These are phyloP conservation scores for Phytopythium aichiense DNA, from an alignment of 352 stramenopile species.

Conservation along the genomic window DNA sequence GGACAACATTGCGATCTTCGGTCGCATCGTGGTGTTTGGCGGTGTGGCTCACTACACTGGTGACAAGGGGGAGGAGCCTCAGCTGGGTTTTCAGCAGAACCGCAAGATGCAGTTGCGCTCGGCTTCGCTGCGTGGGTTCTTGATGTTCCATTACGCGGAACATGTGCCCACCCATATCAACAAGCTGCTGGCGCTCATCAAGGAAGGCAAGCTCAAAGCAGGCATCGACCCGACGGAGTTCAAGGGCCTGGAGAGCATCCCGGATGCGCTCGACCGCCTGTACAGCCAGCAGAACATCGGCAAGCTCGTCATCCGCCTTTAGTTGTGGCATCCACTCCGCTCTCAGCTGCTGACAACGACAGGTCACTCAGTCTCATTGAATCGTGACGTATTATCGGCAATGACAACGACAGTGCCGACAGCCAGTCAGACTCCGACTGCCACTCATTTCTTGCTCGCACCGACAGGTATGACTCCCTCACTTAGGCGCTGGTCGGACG, in stretches of 20 bases:
- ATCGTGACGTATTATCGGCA: neutral
- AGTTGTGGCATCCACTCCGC: neutral
- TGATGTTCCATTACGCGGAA: conserved; percentile 24
- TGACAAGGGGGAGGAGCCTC: conserved; percentile 19
- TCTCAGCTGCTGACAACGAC: neutral
- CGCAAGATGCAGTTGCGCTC: conserved; percentile 30
- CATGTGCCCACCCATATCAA: conserved; percentile 31
- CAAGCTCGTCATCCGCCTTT: conserved; percentile 70
- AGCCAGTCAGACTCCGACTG: neutral
- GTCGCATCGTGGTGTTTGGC: conserved; percentile 59
- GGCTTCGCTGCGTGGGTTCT: conserved; percentile 42
- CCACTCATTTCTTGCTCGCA: neutral
- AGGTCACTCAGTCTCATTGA: neutral
- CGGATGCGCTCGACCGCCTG: conserved; percentile 54
- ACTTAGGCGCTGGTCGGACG: too few relatives aligned
- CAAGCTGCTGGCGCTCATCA: conserved; percentile 40
- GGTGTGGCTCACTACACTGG: conserved; percentile 45
- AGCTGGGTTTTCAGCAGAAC: conserved; percentile 26
- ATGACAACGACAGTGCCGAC: neutral
- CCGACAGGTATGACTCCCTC: too few relatives aligned
- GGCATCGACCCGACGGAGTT: conserved; percentile 44
- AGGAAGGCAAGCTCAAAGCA: conserved; percentile 46
- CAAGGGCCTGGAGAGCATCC: conserved; percentile 44
- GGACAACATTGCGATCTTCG: conserved; percentile 48
- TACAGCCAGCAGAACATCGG: conserved; percentile 70